Evolutionary conservation across 2,329 filamentous ascomycete species (phyloP), one percentile per base, ranked within the genome.

Genomic region (Phaeomoniella chlamydospora): DNA sequence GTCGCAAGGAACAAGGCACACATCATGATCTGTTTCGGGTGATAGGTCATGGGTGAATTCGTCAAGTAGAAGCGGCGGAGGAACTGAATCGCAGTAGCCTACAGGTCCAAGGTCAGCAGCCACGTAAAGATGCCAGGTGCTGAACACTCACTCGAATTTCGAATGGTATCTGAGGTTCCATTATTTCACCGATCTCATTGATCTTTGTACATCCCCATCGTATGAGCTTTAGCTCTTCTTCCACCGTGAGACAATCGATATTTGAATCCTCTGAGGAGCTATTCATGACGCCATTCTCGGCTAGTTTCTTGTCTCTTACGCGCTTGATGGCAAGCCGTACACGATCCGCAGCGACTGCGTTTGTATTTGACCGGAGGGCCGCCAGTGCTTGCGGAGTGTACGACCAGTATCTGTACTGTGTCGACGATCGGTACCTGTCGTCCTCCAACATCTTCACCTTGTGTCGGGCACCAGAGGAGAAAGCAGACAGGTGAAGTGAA

Each of bases 1-100:
- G 80, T 86, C 6, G 86, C 86, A 44, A 98, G 82, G 65, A 92
- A 96, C 37, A 98, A 71, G 22, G 82, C 84, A 18, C 86, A 90
- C 52, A 87, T 84, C 54, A 93, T 77, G 45, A 96, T 81, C 43
- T 85, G 78, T 42, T 83, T 81, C 0, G 87, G 88, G 42, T 88
- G 83, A 54, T 98, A 96, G 18, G 87, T 94, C 83, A 96, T 94
- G 50, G 87, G 75, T 29, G 83, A 92, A 60, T 96, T 94, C 51
- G 82, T 88, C 26, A 94, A 72, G 63, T 96, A 98, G 68, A 98
- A 96, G 39, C 90, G 81, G 38, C 84, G 81, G 41, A 98, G 71
- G 55, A 92, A 94, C 51, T 92, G 77, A 41, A 88, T 81, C 3
- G 85, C 84, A 4, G 87, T 94, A 16, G 80, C 77, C 69, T 75